A percentile compares a stretch with the other conserved stretches of the same genome.
Evolutionary conservation across 345 rosid species (phyloP).

Genomic region (Populus pruinosa): DNA sequence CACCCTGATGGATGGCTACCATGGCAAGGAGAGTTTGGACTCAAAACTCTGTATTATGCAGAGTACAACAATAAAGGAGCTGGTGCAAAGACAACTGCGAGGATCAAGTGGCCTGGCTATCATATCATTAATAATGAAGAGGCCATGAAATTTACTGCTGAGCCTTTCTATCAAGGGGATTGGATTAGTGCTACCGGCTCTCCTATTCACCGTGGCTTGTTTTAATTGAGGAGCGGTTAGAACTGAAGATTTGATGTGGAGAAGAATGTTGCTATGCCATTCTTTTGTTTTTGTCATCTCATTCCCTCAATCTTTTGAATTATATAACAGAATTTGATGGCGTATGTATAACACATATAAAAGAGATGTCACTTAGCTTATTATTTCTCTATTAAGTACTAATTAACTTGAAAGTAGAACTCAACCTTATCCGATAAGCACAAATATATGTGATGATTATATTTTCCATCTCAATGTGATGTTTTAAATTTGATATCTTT

Average conservation of each 20-base stretch:
- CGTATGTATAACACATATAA: too few relatives aligned
- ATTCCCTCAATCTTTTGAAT: too few relatives aligned
- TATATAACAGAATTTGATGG: too few relatives aligned
- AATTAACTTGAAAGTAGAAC: too few relatives aligned
- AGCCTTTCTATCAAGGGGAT: conserved; percentile 52
- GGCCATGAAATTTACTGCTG: conserved; percentile 57
- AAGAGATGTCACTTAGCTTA: too few relatives aligned
- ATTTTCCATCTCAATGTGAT: too few relatives aligned
- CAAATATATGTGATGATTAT: too few relatives aligned
- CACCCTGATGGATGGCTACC: conserved; percentile 73
- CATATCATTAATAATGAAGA: conserved; percentile 41
- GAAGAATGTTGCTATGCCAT: too few relatives aligned
- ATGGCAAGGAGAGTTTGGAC: conserved; percentile 52
- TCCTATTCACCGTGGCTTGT: conserved; percentile 17
- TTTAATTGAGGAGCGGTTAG: background rate
- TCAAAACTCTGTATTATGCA: conserved; percentile 53
- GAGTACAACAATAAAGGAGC: conserved; percentile 69
- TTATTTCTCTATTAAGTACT: too few relatives aligned
- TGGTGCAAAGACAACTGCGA: conserved; percentile 36
- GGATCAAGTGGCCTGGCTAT: conserved; percentile 81
- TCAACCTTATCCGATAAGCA: too few relatives aligned
- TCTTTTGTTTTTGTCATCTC: too few relatives aligned
- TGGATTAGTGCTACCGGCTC: conserved; percentile 20
- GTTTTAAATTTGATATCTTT: too few relatives aligned
- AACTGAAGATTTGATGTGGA: background rate